phyloP scores from a whole-genome alignment of 768 basidiomycete species.

The Suillus discolor region DNA sequence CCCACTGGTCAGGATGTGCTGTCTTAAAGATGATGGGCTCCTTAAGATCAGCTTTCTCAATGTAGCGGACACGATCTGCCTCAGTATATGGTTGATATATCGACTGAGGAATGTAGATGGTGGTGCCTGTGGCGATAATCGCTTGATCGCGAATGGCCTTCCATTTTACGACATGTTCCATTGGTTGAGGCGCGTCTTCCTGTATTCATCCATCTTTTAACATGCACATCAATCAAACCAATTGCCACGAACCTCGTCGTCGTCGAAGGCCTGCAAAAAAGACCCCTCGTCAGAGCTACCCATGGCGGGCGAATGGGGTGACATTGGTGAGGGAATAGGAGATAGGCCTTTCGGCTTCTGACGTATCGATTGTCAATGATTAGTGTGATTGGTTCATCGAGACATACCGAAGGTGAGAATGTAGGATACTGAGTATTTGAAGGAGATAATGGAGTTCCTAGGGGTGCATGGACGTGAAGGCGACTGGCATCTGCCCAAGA shows the following conservation, averaged over 20 bases:
- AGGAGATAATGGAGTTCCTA: slow-evolving; percentile 1
- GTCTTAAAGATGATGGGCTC: slow-evolving; percentile 65
- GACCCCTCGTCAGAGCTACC: slow-evolving; percentile 3
- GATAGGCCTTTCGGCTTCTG: background rate
- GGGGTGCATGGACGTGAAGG: background rate
- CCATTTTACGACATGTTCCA: slow-evolving; percentile 32
- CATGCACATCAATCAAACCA: background rate
- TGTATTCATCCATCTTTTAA: slow-evolving; percentile 6
- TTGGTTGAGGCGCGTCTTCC: slow-evolving; percentile 24
- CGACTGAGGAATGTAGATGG: slow-evolving; percentile 66
- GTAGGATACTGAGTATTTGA: background rate
- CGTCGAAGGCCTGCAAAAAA: background rate
- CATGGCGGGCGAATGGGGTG: background rate
- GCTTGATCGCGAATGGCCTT: slow-evolving; percentile 18
- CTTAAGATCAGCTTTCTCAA: slow-evolving; percentile 67
- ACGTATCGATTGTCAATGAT: background rate
- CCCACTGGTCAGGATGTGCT: slow-evolving; percentile 54
- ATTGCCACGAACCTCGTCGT: background rate
- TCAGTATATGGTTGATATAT: slow-evolving; percentile 80
- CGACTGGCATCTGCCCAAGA: background rate
- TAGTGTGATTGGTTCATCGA: background rate
- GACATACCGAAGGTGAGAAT: slow-evolving; percentile 2
- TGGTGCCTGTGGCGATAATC: slow-evolving; percentile 30
- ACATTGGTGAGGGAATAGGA: slow-evolving; percentile 1
- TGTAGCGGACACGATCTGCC: slow-evolving; percentile 76